Base-by-base conservation (phyloP, 208 protist genomes). In the Angomonas desouzai region DNA sequence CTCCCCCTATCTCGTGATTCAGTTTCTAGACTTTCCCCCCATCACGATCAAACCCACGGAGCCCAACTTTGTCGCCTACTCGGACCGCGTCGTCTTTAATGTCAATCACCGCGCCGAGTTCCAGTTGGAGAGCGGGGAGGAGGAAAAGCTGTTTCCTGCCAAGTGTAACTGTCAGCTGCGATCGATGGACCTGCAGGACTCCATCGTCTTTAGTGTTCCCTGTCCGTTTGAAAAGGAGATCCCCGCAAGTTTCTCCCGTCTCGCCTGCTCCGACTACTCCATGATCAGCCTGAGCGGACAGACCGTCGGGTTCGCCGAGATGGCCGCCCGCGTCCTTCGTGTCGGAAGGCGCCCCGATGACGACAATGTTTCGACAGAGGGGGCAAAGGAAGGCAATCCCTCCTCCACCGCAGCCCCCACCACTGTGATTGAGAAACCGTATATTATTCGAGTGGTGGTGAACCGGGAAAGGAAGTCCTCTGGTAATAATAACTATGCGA, bases 81-180 rank as follows among this genome's bases (percentile, higher is more conserved):
- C 62, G 32, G 18, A 33, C 59, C 0, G 58, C 71, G 1, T 93
- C 2, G 55, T 75, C 3, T 94, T 85, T 74, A 90, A 85, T 64
- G 78, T 85, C 16, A 87, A 79, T 56, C 88, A 94, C 76, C 85
- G 80, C 61, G 88, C 88, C 0, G 88, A 91, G 36, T 94, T 94
- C 67, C 61, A 73, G 45, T 64, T 91, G 25, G 68, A 55, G 20
- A 64, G 67, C 11, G 72, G 69, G 11, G 73, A 89, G 30, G 49
- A 56, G 10, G 56, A 53, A 30, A 22, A 55, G 1, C 30, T 69
- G 25, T 82, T 89, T 53, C 84, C 87, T 2, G 70, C 76, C 0
- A 55, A 79, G 53, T 94, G 88, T 56, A 62, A 79, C 47, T 91
- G 87, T 63, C 20, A 66, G 29, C 55, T 85, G 16, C 25, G 36